Percentiles rank a stretch among this genome's conserved stretches.
These are phyloP conservation scores for Dalechampia spathulata DNA, from an alignment of 441 rosid genomes.

Conservation along the genomic window DNA sequence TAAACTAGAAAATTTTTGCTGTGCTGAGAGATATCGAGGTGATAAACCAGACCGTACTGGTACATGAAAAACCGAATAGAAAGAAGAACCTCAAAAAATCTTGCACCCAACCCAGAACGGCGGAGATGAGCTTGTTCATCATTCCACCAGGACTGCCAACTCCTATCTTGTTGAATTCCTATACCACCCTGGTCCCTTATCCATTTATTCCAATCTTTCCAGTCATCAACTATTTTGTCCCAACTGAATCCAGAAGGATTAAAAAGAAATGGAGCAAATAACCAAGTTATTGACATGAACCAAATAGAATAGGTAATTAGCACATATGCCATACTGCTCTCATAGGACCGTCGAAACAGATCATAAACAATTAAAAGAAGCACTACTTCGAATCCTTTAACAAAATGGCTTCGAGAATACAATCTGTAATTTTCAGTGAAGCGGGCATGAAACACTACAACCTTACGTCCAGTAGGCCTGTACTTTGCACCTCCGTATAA, in stretches of 20 bases:
- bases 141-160: conserved; percentile 99
- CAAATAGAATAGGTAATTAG: conserved; percentile 87
- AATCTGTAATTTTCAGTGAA: conserved; percentile 90
- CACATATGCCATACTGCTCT: conserved; percentile 84
- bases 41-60: conserved; percentile 98
- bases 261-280: conserved; percentile 90
- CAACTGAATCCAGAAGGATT: conserved; percentile 89
- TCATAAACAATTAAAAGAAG: conserved; percentile 80
- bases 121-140: conserved; percentile 91
- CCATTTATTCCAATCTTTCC: conserved; percentile 99
- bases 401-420: conserved; percentile 91
- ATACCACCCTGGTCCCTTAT: conserved; percentile 95
- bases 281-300: conserved; percentile 97
- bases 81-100: conserved; percentile 65
- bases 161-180: conserved; percentile 89
- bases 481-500: conserved; percentile 93
- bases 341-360: conserved; percentile 73
- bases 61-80: conserved; percentile 87
- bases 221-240: conserved; percentile 87
- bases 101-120: conserved; percentile 67
- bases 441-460: conserved; percentile 89
- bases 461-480: conserved; percentile 95
- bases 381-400: conserved; percentile 81
- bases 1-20: conserved; percentile 83
- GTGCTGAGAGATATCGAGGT: conserved; percentile 86